phyloP scores from a whole-genome alignment of 2,329 filamentous ascomycete species.

The Pestalotiopsis sp. region DNA sequence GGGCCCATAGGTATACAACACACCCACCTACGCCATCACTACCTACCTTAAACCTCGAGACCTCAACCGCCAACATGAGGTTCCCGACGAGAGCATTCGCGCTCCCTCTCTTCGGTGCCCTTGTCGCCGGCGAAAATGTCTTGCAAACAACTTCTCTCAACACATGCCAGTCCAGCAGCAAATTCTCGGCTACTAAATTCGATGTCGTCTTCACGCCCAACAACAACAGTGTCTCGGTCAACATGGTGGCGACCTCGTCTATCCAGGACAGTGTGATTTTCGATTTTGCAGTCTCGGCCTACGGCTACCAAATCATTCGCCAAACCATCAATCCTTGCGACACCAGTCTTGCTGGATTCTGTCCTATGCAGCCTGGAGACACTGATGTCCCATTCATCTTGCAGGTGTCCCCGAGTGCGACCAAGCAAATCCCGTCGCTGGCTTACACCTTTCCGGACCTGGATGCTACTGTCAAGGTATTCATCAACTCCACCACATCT shows the following conservation, averaged over 20 bases:
- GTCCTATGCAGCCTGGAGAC: constrained; percentile 62
- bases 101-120: constrained; percentile 1
- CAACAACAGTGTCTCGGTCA: constrained; percentile 66
- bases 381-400: constrained; percentile 61
- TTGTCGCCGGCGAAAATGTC: constrained; percentile 19
- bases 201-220: constrained; percentile 71
- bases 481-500: constrained; percentile 70
- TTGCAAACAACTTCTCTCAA: constrained; percentile 63
- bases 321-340: constrained; percentile 71
- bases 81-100: neutral
- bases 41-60: neutral
- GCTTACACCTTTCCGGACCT: constrained; percentile 90
- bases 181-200: constrained; percentile 80
- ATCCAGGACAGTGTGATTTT: constrained; percentile 76
- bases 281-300: constrained; percentile 71
- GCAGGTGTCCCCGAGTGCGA: constrained; percentile 54
- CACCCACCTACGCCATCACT: neutral
- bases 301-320: constrained; percentile 69
- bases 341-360: constrained; percentile 67
- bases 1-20: neutral
- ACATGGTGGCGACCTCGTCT: constrained; percentile 73
- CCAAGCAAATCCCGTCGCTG: constrained; percentile 74
- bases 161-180: constrained; percentile 75
- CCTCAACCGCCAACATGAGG: constrained; percentile 11
- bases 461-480: constrained; percentile 81